Conservation (phyloP, 2,329 filamentous ascomycete genomes). For the Exophiala spinifera region DNA sequence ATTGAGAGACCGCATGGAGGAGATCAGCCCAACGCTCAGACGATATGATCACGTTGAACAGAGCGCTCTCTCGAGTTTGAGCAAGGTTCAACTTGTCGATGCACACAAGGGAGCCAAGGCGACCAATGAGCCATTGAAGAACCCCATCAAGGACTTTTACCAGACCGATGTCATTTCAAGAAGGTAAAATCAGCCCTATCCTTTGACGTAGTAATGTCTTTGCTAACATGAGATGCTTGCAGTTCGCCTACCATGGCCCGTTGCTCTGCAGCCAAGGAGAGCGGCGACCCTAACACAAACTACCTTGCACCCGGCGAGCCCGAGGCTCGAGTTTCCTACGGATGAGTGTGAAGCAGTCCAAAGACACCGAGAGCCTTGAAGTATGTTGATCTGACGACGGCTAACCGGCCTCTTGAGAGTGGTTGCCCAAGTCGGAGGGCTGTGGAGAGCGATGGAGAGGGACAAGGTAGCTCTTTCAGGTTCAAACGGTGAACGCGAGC, state of each 20-base stretch:
- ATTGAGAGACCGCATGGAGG: conserved; percentile 87
- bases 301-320: conserved; percentile 69
- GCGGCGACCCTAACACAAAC: conserved; percentile 73
- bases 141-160: conserved; percentile 92
- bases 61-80: conserved; percentile 67
- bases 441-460: too few species aligned
- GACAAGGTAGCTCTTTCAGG: too few species aligned
- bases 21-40: conserved; percentile 86
- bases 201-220: conserved; percentile 11
- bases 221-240: conserved; percentile 2
- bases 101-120: conserved; percentile 84
- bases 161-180: conserved; percentile 96
- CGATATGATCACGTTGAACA: conserved; percentile 90
- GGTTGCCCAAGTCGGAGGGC: too few species aligned
- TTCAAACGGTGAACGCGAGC: too few species aligned
- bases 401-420: too few species aligned
- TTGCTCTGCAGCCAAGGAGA: conserved; percentile 88
- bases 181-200: conserved; percentile 57
- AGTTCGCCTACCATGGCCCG: conserved; percentile 98
- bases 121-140: conserved; percentile 72
- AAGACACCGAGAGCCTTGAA: too few species aligned
- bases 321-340: conserved; percentile 40
- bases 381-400: too few species aligned
- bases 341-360: conserved; percentile 9
- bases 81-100: conserved; percentile 92